phyloP scores from a whole-genome alignment of 2,329 filamentous ascomycete genomes.

The Pezicula neosporulosa region DNA sequence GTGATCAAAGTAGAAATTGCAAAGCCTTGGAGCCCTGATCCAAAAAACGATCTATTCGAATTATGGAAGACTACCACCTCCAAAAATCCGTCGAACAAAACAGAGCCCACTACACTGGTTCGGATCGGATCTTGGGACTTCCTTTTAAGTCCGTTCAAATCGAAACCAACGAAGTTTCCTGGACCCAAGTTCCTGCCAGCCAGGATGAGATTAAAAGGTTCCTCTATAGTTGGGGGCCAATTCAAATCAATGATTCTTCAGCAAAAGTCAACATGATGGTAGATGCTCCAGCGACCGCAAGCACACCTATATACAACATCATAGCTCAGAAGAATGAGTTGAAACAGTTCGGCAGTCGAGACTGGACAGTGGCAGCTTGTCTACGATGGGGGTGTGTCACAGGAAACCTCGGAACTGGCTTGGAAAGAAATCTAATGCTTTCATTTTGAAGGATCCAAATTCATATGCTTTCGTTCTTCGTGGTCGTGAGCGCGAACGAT shows the following conservation, averaged over 20 bases:
- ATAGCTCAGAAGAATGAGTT: background rate
- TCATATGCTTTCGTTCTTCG: too few relatives aligned
- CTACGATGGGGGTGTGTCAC: too few relatives aligned
- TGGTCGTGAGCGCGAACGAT: too few relatives aligned
- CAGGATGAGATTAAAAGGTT: conserved; percentile 6
- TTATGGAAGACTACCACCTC: too few relatives aligned
- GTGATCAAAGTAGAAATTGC: too few relatives aligned
- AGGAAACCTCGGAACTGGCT: too few relatives aligned
- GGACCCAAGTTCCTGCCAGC: conserved; percentile 1
- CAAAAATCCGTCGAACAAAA: conserved; percentile 4
- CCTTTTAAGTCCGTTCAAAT: conserved; percentile 1
- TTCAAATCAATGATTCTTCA: background rate
- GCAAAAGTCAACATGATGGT: conserved; percentile 1
- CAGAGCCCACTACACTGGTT: background rate
- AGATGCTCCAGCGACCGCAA: background rate
- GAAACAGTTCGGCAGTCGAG: too few relatives aligned
- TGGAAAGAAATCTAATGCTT: too few relatives aligned
- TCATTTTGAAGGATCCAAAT: too few relatives aligned
- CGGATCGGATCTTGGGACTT: conserved; percentile 3
- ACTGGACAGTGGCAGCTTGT: too few relatives aligned
- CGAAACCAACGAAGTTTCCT: background rate
- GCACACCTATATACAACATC: conserved; percentile 2
- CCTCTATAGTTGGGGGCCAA: background rate
- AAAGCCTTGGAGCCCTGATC: too few relatives aligned
- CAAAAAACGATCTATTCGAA: conserved; percentile 4